Evolutionary conservation across 352 stramenopile species (phyloP), one percentile per base, ranked within the genome.

Genomic region (Paralagenidium karlingii): DNA sequence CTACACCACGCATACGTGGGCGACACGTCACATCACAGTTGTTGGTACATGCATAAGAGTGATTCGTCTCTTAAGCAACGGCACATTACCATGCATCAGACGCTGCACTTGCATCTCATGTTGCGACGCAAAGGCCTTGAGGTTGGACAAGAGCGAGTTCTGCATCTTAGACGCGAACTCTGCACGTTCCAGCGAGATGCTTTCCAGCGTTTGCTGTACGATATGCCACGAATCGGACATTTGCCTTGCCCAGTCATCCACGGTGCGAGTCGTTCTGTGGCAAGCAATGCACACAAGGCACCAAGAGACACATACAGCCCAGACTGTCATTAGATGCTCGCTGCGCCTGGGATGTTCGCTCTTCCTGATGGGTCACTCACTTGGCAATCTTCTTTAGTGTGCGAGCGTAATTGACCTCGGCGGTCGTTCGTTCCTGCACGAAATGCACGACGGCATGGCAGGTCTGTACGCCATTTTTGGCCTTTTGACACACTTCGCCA

Each of bases 51-150:
- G n/a, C n/a, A n/a, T n/a, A n/a, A n/a, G n/a, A n/a, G n/a, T n/a
- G n/a, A n/a, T 16, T n/a, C n/a, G 28, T 38, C 22, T 5, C 5
- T 15, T 24, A 22, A 13, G 24, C 2, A 13, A 12, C 24, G 43
- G 8, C 13, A 8, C 13, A 5, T 9, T 22, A 88, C 74, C 74
- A 55, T 66, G 27, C 34, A 85, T 74, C 1, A 90, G 49, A 18
- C 68, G 68, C 36, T 90, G 76, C 13, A 85, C 69, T 38, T 90
- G 76, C 21, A 59, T 60, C 31, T 87, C 73, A 24, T 90, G 76
- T 40, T 90, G 73, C 8, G 47, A 48, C 3, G 73, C 69, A 34
- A 84, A 90, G 15, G 76, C 66, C 19, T 74, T 78, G n/a, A 58
- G 61, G 8, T 61, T 65, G 4, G 58, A 47, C 0, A 69, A 63